These are phyloP conservation scores for Macrotyloma uniflorum DNA, from an alignment of 306 rosid genomes.

Conservation along the genomic window DNA sequence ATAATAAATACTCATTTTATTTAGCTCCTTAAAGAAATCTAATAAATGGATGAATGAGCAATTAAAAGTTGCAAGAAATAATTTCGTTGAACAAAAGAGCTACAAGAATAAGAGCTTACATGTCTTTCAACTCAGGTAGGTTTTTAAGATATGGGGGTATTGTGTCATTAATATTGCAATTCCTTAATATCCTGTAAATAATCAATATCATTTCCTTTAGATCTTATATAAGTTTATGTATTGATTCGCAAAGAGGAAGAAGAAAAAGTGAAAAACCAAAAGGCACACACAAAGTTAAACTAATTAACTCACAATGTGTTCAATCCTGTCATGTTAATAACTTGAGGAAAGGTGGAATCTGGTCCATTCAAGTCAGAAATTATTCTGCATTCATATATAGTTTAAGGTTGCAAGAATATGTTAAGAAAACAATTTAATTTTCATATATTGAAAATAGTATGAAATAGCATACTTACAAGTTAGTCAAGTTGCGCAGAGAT, in stretches of 20 bases:
- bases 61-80: too few species aligned
- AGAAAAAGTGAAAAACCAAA: too few species aligned
- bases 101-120: conserved; percentile 25
- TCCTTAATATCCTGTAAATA: conserved; percentile 25
- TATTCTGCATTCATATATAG: conserved; percentile 53
- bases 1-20: too few species aligned
- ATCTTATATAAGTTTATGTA: background rate
- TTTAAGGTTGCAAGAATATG: background rate
- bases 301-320: conserved; percentile 47
- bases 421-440: too few species aligned
- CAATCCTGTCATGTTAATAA: conserved; percentile 35
- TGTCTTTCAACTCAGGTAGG: background rate
- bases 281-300: background rate
- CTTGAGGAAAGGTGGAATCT: conserved; percentile 45
- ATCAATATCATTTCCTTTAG: background rate
- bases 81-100: background rate
- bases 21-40: too few species aligned
- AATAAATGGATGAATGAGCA: too few species aligned
- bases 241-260: background rate
- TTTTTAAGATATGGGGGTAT: background rate
- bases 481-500: background rate
- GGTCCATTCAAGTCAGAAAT: conserved; percentile 63
- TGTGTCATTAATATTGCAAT: conserved; percentile 21
- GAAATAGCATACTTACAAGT: background rate
- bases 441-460: too few species aligned